Conservation (phyloP, 805 yeast species). For the Metschnikowia santaceciliae region DNA sequence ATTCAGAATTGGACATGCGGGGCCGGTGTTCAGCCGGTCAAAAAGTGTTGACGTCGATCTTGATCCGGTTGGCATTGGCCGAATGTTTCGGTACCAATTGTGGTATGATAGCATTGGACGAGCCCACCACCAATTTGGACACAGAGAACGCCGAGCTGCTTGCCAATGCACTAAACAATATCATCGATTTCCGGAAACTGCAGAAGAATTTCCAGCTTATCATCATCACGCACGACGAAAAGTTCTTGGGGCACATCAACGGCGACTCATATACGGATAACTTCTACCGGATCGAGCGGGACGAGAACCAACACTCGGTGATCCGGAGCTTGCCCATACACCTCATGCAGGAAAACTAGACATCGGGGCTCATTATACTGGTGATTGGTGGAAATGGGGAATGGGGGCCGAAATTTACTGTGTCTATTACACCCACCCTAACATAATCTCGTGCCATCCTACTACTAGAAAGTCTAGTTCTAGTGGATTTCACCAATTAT, state of each 20-base stretch:
- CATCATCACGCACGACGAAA: slow-evolving; percentile 95
- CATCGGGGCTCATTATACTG: too few relatives aligned
- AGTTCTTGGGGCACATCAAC: slow-evolving; percentile 77
- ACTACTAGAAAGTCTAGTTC: too few relatives aligned
- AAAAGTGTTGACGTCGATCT: slow-evolving; percentile 86
- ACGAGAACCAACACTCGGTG: slow-evolving; percentile 74
- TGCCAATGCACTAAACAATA: slow-evolving; percentile 72
- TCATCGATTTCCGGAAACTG: slow-evolving; percentile 66
- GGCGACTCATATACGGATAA: slow-evolving; percentile 84
- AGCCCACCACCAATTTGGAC: slow-evolving; percentile 95
- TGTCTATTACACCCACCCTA: too few relatives aligned
- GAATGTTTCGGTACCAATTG: slow-evolving; percentile 94
- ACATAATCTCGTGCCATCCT: too few relatives aligned
- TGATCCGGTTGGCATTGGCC: slow-evolving; percentile 86
- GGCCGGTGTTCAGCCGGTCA: slow-evolving; percentile 99
- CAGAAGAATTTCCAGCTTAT: slow-evolving; percentile 92
- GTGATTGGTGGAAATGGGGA: too few relatives aligned
- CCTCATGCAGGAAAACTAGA: slow-evolving; percentile 27
- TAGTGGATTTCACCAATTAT: too few relatives aligned
- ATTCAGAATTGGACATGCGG: slow-evolving; percentile 92
- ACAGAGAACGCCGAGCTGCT: slow-evolving; percentile 82
- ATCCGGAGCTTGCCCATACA: slow-evolving; percentile 50
- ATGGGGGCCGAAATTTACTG: too few relatives aligned
- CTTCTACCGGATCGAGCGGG: slow-evolving; percentile 77
- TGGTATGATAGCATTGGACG: slow-evolving; percentile 95